Evolutionary conservation across 352 stramenopile genomes (phyloP).

Genomic region (Blastocystis sp.): DNA sequence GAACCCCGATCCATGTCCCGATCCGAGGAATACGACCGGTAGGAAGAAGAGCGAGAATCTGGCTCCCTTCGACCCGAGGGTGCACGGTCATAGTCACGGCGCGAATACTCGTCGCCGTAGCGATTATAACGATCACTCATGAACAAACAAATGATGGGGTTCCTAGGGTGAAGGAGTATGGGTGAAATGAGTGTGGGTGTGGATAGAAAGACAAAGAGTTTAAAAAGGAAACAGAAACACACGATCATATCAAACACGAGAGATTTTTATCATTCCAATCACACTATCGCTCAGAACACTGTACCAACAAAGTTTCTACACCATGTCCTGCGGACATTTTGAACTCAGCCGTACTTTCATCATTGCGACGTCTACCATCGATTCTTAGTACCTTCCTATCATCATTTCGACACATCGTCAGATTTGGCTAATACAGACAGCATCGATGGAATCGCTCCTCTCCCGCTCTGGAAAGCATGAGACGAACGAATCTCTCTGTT

Average conservation of each 20-base stretch:
- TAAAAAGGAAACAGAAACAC: neutral
- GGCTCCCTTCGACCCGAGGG: neutral
- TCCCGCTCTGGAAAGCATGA: neutral
- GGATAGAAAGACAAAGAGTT: neutral
- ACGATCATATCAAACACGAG: neutral
- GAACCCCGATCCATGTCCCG: neutral
- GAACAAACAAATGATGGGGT: too few species aligned
- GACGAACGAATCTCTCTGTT: neutral
- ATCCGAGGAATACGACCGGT: neutral
- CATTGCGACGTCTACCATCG: neutral
- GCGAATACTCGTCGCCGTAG: neutral
- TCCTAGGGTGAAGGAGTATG: neutral
- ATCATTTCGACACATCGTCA: neutral
- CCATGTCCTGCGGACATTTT: neutral
- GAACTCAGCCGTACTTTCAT: conserved; percentile 1
- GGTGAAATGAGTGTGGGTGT: neutral
- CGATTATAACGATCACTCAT: neutral
- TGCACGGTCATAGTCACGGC: neutral
- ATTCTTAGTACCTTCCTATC: conserved; percentile 27
- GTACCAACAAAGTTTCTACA: conserved; percentile 1
- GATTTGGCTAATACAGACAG: conserved; percentile 11
- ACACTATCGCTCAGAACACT: neutral
- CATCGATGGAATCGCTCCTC: neutral
- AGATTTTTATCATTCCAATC: neutral
- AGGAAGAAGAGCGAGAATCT: neutral